Conservation (phyloP, 768 basidiomycete species). For the Trametes maxima region DNA sequence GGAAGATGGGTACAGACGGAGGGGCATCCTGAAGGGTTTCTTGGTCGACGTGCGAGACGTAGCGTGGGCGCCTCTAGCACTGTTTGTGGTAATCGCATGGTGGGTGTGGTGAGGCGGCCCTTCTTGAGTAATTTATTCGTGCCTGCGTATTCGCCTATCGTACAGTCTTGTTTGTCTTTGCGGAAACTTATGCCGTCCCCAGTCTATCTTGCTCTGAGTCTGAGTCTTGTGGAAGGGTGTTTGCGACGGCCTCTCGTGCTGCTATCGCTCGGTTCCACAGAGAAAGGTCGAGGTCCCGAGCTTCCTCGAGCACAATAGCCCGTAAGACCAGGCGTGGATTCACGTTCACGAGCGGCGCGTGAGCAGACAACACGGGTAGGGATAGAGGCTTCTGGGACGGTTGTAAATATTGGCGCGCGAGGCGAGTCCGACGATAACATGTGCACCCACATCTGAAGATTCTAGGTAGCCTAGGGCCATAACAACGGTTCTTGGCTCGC, state of each 20-base stretch:
- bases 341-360: conserved; percentile 32
- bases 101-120: conserved; percentile 28
- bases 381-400: conserved; percentile 13
- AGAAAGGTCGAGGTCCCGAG: conserved; percentile 49
- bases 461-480: conserved; percentile 65
- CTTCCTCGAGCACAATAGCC: conserved; percentile 52
- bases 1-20: conserved; percentile 16
- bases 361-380: conserved; percentile 12
- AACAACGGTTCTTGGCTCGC: conserved; percentile 52
- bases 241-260: conserved; percentile 16
- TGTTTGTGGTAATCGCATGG: conserved; percentile 38
- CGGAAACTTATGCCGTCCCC: neutral
- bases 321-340: conserved; percentile 51
- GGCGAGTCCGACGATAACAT: conserved; percentile 14
- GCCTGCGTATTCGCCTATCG: neutral
- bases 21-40: conserved; percentile 35
- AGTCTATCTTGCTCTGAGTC: neutral
- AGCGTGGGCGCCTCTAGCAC: conserved; percentile 40
- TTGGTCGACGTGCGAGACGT: conserved; percentile 35
- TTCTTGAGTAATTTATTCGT: neutral
- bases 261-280: conserved; percentile 45
- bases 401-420: no score
- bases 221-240: neutral
- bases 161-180: neutral
- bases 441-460: conserved; percentile 42